A percentile compares a stretch with the other conserved stretches of the same genome.
Evolutionary conservation across 805 yeast genomes (phyloP).

Genomic region (Ogataea ganodermae): DNA sequence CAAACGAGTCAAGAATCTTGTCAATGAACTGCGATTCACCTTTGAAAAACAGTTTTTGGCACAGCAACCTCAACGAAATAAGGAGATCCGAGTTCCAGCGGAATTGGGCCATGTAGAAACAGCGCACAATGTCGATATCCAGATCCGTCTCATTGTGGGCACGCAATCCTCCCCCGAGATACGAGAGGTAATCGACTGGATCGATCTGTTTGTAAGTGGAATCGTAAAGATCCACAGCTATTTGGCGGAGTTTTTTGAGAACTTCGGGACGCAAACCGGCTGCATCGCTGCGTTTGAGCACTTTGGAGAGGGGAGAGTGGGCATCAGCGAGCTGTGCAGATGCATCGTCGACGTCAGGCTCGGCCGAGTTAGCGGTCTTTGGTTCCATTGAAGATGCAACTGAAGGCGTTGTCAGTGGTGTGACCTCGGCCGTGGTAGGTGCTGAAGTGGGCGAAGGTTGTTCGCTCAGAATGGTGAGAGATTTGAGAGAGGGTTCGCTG

Average conservation of each 20-base stretch:
- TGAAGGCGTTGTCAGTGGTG: neutral
- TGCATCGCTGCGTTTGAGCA: slow-evolving; percentile 6
- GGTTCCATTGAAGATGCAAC: neutral
- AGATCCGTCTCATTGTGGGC: slow-evolving; percentile 20
- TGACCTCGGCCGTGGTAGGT: neutral
- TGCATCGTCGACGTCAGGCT: neutral
- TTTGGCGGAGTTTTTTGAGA: slow-evolving; percentile 11
- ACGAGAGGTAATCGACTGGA: slow-evolving; percentile 27
- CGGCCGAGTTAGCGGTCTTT: neutral
- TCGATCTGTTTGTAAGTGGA: slow-evolving; percentile 32
- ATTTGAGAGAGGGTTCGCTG: neutral
- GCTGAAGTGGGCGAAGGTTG: neutral
- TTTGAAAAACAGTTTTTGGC: slow-evolving; percentile 66
- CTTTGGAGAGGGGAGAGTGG: slow-evolving; percentile 3
- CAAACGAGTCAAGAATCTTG: slow-evolving; percentile 66
- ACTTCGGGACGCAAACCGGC: too few relatives aligned
- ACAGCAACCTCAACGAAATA: slow-evolving; percentile 57
- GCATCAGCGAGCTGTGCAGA: slow-evolving; percentile 5
- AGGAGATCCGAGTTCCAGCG: slow-evolving; percentile 52
- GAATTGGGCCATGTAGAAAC: slow-evolving; percentile 48
- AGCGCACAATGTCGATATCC: slow-evolving; percentile 44
- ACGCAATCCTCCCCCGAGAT: slow-evolving; percentile 30
- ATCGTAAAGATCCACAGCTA: slow-evolving; percentile 37
- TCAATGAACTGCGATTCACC: slow-evolving; percentile 87
- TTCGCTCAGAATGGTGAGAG: neutral